Conservation (phyloP, 225 moss, liverwort and hornwort genomes). For the Polytrichum formosum region DNA sequence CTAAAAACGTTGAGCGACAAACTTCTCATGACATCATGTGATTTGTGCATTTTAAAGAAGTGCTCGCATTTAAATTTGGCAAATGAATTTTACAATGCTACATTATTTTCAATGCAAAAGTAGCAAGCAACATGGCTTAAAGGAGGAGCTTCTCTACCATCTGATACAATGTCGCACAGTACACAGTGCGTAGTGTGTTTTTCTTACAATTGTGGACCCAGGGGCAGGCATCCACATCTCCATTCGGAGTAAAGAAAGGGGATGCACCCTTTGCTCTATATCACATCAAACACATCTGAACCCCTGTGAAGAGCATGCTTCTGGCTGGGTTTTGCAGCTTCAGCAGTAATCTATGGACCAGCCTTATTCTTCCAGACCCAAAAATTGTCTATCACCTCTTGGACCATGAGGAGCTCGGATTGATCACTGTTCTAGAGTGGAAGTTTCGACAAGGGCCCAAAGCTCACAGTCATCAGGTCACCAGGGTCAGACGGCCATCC, state of each 20-base stretch:
- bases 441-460: slow-evolving; percentile 9
- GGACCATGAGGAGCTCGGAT: slow-evolving; percentile 6
- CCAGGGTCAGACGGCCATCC: slow-evolving; percentile 21
- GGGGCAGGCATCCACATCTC: slow-evolving; percentile 21
- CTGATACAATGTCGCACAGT: slow-evolving; percentile 11
- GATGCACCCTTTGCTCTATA: slow-evolving; percentile 21
- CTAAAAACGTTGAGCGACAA: no score
- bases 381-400: slow-evolving; percentile 14
- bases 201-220: slow-evolving; percentile 17
- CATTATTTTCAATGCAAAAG: slow-evolving; percentile 2
- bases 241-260: slow-evolving; percentile 25
- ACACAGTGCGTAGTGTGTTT: slow-evolving; percentile 4
- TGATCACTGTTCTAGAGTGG: slow-evolving; percentile 2
- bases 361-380: slow-evolving; percentile 22
- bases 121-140: slow-evolving; percentile 9
- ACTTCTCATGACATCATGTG: no score
- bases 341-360: slow-evolving; percentile 15
- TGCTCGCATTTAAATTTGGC: no score
- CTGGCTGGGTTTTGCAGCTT: slow-evolving; percentile 15
- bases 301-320: background rate
- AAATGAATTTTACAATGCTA: slow-evolving; percentile 12
- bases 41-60: no score
- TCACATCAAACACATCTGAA: slow-evolving; percentile 26
- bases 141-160: slow-evolving; percentile 14
- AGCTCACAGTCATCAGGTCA: slow-evolving; percentile 9